A percentile compares a stretch with the other conserved stretches of the same genome.
Conservation (phyloP, 305 asterid genomes). For the Euphrasia arctica region DNA sequence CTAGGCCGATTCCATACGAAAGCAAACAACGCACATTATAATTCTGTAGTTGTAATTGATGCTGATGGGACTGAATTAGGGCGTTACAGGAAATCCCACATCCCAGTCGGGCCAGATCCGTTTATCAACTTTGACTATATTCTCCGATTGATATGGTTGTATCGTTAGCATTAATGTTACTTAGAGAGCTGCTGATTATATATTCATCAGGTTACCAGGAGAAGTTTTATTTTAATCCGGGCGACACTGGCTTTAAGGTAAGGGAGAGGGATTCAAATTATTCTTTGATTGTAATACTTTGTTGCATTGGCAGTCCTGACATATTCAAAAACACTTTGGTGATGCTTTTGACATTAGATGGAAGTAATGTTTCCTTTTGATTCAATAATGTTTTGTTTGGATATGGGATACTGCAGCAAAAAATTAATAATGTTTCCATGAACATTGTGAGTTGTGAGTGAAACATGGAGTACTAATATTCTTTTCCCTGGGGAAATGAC, state of each 20-base stretch:
- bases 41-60: conserved; percentile 84
- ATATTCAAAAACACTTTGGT: conserved; percentile 21
- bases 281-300: conserved; percentile 1
- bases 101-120: conserved; percentile 98
- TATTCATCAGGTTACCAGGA: conserved; percentile 86
- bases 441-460: not conserved
- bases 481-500: not conserved
- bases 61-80: conserved; percentile 97
- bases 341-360: conserved; percentile 76
- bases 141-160: conserved; percentile 9
- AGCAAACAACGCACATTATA: conserved; percentile 94
- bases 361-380: conserved; percentile 50
- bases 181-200: conserved; percentile 13
- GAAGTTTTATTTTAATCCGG: conserved; percentile 95
- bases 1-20: not conserved
- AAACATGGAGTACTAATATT: not conserved
- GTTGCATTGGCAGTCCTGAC: conserved; percentile 22
- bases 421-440: not conserved
- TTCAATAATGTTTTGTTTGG: conserved; percentile 14
- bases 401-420: not conserved
- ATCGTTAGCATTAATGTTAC: conserved; percentile 4
- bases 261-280: conserved; percentile 21
- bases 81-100: conserved; percentile 91
- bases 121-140: conserved; percentile 28
- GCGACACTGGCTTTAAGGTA: conserved; percentile 98